Conservation (phyloP, 768 basidiomycete species). For the Fibroporia radiculosa region DNA sequence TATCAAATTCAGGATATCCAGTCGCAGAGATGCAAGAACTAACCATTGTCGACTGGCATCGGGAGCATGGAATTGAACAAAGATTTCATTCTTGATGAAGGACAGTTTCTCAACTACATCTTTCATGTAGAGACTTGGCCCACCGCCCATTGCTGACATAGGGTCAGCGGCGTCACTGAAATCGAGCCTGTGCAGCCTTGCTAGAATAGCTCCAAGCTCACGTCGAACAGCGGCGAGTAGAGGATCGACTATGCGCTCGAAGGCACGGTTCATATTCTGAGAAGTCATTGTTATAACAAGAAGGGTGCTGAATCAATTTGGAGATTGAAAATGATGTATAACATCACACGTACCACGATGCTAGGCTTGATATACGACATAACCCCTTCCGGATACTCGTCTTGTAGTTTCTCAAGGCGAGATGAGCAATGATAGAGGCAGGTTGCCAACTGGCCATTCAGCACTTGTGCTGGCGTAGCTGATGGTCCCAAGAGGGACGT, state of each 20-base stretch:
- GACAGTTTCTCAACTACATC: conserved; percentile 83
- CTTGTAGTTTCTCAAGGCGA: conserved; percentile 54
- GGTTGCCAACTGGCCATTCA: conserved; percentile 73
- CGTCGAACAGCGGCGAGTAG: conserved; percentile 63
- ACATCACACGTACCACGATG: conserved; percentile 42
- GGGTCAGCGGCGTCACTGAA: conserved; percentile 69
- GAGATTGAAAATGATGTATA: background rate
- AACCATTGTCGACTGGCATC: conserved; percentile 74
- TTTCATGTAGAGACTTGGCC: conserved; percentile 83
- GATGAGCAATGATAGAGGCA: conserved; percentile 74
- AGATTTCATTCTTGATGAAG: conserved; percentile 72
- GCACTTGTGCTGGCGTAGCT: conserved; percentile 69
- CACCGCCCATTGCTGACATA: conserved; percentile 42
- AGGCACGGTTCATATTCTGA: conserved; percentile 45
- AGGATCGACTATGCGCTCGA: conserved; percentile 54
- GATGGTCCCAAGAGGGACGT: conserved; percentile 66
- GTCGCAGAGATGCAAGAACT: conserved; percentile 11
- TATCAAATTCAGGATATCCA: background rate
- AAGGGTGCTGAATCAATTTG: background rate
- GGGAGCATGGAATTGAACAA: conserved; percentile 63
- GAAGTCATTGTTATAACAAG: no score
- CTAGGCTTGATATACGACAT: conserved; percentile 45
- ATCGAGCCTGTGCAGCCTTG: conserved; percentile 79
- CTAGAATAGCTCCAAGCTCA: conserved; percentile 73
- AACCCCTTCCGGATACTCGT: conserved; percentile 60